phyloP scores from a whole-genome alignment of 306 rosid species.

The Cucurbita ficifolia region DNA sequence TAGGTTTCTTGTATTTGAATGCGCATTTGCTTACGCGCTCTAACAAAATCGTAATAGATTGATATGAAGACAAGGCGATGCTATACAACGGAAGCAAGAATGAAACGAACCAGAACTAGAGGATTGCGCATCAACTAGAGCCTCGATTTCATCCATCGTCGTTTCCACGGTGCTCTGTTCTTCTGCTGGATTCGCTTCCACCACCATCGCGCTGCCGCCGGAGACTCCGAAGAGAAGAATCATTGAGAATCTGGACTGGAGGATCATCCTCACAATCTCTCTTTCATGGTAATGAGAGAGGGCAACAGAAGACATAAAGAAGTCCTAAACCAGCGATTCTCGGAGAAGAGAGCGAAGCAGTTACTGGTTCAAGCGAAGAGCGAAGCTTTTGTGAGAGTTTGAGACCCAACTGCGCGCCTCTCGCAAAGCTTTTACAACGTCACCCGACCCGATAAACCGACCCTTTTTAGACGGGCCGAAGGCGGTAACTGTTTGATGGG shows the following conservation, averaged over 20 bases:
- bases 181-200: background rate
- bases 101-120: background rate
- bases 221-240: background rate
- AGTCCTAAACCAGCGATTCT: background rate
- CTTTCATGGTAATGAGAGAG: background rate
- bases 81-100: background rate
- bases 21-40: background rate
- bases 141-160: slow-evolving; percentile 27
- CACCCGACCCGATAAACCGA: too few species aligned
- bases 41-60: background rate
- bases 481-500: too few species aligned
- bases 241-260: background rate
- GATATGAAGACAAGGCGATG: background rate
- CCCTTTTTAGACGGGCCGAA: too few species aligned
- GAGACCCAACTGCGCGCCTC: too few species aligned
- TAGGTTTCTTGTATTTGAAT: background rate
- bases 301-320: background rate
- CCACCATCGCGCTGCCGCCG: background rate
- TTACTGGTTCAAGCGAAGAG: too few species aligned
- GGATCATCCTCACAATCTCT: background rate
- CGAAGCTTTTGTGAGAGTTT: too few species aligned
- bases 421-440: too few species aligned
- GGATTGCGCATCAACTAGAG: slow-evolving; percentile 34
- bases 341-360: background rate
- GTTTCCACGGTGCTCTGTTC: slow-evolving; percentile 8